phyloP scores from a whole-genome alignment of 352 stramenopile genomes.

The Vaucheria bursata region DNA sequence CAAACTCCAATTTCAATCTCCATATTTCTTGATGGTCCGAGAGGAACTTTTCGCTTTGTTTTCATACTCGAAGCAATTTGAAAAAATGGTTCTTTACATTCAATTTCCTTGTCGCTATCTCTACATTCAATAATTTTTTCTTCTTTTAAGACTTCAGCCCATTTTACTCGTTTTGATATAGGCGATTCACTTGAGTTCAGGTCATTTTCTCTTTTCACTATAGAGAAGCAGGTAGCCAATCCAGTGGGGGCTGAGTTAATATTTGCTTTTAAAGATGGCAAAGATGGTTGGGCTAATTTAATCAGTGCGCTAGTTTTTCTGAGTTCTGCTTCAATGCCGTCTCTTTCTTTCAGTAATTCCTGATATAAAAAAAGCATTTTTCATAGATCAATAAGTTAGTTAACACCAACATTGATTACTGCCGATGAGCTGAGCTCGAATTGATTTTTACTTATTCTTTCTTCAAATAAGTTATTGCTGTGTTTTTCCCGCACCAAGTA shows the following conservation, averaged over 20 bases:
- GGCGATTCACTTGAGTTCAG: not conserved
- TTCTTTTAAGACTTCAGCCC: too few species aligned
- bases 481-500: too few species aligned
- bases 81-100: not conserved
- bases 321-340: slow-evolving; percentile 5
- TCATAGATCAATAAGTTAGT: too few species aligned
- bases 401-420: too few species aligned
- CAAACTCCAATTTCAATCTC: too few species aligned
- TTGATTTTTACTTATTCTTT: too few species aligned
- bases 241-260: too few species aligned
- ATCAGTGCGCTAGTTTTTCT: not conserved
- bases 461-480: too few species aligned
- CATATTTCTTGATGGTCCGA: not conserved
- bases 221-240: not conserved
- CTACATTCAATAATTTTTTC: too few species aligned
- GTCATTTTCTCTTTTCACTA: not conserved
- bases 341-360: not conserved
- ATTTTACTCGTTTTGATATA: not conserved
- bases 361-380: not conserved
- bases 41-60: not conserved
- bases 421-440: too few species aligned
- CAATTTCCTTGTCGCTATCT: not conserved
- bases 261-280: not conserved
- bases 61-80: not conserved
- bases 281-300: not conserved